These are phyloP conservation scores for Pichia cephalocereana DNA, from an alignment of 805 yeast species.

Conservation along the genomic window DNA sequence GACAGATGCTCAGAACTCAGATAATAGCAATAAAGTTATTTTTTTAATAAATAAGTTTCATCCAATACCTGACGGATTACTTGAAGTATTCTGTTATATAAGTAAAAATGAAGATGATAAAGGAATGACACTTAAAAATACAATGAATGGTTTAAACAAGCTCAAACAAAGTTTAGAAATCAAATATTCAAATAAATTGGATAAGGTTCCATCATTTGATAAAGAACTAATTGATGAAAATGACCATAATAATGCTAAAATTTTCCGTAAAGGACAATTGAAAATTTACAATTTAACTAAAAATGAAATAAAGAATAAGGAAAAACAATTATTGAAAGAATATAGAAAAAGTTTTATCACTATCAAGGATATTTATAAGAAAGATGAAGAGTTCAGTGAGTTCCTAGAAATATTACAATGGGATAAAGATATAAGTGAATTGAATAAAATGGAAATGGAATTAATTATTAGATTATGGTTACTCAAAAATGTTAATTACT, in stretches of 20 bases:
- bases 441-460: slow-evolving; percentile 14
- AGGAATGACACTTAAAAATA: slow-evolving; percentile 38
- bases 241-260: slow-evolving; percentile 20
- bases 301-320: slow-evolving; percentile 31
- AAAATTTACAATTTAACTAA: slow-evolving; percentile 30
- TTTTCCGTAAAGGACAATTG: slow-evolving; percentile 35
- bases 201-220: slow-evolving; percentile 7
- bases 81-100: slow-evolving; percentile 45
- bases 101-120: slow-evolving; percentile 41
- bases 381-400: slow-evolving; percentile 11
- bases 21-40: slow-evolving; percentile 10
- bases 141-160: slow-evolving; percentile 53
- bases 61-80: slow-evolving; percentile 35
- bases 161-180: slow-evolving; percentile 43
- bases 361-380: slow-evolving; percentile 17
- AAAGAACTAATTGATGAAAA: slow-evolving; percentile 1
- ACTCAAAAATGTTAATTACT: slow-evolving; percentile 10
- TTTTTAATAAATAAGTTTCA: slow-evolving; percentile 22
- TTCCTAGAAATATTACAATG: slow-evolving; percentile 8
- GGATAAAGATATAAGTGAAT: slow-evolving; percentile 1
- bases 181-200: slow-evolving; percentile 28
- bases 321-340: slow-evolving; percentile 31
- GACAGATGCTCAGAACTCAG: not conserved
- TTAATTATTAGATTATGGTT: slow-evolving; percentile 19
- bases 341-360: slow-evolving; percentile 20